A percentile compares a stretch with the other conserved stretches of the same genome.
Evolutionary conservation across 2,329 filamentous ascomycete species (phyloP).

Genomic region (Fusarium virguliforme): DNA sequence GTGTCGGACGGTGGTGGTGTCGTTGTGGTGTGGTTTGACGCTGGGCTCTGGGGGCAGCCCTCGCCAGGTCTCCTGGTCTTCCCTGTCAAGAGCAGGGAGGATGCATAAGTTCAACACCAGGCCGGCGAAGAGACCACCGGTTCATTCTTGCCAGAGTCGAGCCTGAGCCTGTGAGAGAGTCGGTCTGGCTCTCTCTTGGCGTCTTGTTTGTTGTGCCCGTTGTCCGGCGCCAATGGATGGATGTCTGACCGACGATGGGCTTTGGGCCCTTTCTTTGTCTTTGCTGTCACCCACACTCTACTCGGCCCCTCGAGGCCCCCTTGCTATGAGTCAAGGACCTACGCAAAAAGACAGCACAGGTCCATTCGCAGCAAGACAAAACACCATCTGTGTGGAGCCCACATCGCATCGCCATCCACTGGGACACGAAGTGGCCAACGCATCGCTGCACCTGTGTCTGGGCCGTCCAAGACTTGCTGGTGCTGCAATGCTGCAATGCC

Average conservation of each 20-base stretch:
- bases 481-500: conserved; percentile 38
- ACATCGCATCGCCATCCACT: conserved; percentile 38
- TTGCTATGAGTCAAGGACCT: conserved; percentile 40
- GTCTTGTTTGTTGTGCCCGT: conserved; percentile 25
- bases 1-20: conserved; percentile 51
- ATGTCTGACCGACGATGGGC: conserved; percentile 29
- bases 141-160: conserved; percentile 32
- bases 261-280: conserved; percentile 20
- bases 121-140: conserved; percentile 26
- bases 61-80: conserved; percentile 37
- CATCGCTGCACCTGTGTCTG: conserved; percentile 43
- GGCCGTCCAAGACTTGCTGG: conserved; percentile 33
- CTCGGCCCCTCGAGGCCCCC: conserved; percentile 19
- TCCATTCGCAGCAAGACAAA: conserved; percentile 44
- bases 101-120: conserved; percentile 37
- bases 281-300: conserved; percentile 30
- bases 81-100: conserved; percentile 34
- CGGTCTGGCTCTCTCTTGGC: conserved; percentile 10
- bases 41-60: conserved; percentile 30
- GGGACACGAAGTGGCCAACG: conserved; percentile 44
- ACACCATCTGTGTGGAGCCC: conserved; percentile 43
- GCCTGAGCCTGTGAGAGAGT: conserved; percentile 18
- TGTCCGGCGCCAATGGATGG: conserved; percentile 19
- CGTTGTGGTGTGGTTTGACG: conserved; percentile 49
- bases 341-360: conserved; percentile 28